phyloP scores from a whole-genome alignment of 805 yeast genomes.

The Cyberlindnera amylophila region DNA sequence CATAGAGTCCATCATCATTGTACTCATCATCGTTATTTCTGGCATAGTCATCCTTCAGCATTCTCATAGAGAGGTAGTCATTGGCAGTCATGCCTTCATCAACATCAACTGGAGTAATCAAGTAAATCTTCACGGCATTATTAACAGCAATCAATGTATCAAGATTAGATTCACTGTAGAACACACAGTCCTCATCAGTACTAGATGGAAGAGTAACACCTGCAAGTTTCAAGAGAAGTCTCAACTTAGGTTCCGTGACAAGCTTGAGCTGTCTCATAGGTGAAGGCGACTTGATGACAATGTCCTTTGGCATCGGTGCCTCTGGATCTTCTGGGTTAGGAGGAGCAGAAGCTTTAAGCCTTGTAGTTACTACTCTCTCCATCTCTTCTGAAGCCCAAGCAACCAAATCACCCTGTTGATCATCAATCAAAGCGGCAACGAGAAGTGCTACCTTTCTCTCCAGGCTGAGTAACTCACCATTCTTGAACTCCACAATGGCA shows the following conservation, averaged over 20 bases:
- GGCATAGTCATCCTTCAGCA: constrained; percentile 33
- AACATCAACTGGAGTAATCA: constrained; percentile 33
- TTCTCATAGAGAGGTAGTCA: constrained; percentile 30
- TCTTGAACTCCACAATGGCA: constrained; percentile 28
- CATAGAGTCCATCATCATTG: constrained; percentile 29
- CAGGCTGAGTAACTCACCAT: constrained; percentile 27
- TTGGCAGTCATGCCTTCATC: constrained; percentile 33
- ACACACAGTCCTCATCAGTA: constrained; percentile 36
- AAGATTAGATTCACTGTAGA: constrained; percentile 33
- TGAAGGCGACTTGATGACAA: constrained; percentile 22
- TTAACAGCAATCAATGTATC: constrained; percentile 33
- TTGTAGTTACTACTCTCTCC: constrained; percentile 28
- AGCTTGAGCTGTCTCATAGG: constrained; percentile 26
- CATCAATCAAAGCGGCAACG: constrained; percentile 44
- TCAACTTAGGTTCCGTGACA: constrained; percentile 44
- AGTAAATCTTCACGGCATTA: constrained; percentile 40
- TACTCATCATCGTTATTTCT: constrained; percentile 35
- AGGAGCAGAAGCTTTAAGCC: constrained; percentile 10
- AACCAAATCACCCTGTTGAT: constrained; percentile 40
- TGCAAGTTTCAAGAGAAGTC: constrained; percentile 43
- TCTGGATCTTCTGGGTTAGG: background rate
- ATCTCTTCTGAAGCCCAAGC: constrained; percentile 42
- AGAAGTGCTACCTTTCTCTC: constrained; percentile 50
- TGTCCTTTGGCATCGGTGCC: constrained; percentile 1
- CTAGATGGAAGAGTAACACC: constrained; percentile 44